Evolutionary conservation across 129 eudicot genomes (phyloP), one percentile per base, ranked within the genome.

Genomic region (Mikania micrantha): DNA sequence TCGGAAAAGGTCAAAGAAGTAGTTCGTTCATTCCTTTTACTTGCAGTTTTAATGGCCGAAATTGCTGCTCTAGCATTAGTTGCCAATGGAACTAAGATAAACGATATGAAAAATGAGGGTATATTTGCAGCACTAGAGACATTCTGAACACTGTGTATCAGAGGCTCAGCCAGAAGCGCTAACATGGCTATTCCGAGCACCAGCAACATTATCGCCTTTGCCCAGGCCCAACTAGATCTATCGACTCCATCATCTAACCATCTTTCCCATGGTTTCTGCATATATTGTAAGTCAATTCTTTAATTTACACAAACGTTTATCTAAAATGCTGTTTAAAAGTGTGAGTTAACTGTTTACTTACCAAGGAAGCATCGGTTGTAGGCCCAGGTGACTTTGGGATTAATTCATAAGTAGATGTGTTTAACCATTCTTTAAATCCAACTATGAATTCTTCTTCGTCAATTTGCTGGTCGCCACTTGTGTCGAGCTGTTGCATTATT

Each of bases 1-100:
- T 88, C 96, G 0, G 91, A 88, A 72, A 88, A 85, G 65, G 96
- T 83, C 78, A 85, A 78, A 41, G 96, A 88, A 70, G 79, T 80
- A 9, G 84, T 76, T 67, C 78, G 76, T 31, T 45, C 47, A 36
- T 76, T 82, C 78, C 66, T 76, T 69, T 66, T 17, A 7, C 85
- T 67, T 28, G 79, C 88, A 24, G 82, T 72, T 60, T 42, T 64
- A 48, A 88, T 75, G 27, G 88, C 87, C 1, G 87, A 80, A 41
- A 83, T 76, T 31, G 91, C 78, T 20, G 72, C 80, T 66, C 88
- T 70, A 2, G 91, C 85, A 67, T 88, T 88, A 49, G 96, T 88
- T 41, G 88, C 96, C 49, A 88, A 53, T 1, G 96, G 96, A 70
- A 85, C 83, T 0, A 88, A 21, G 17, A 88, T 68, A 66, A 88